Base-by-base conservation (phyloP, 371 early-diverging fungal genomes). In the Mucor piriformis region DNA sequence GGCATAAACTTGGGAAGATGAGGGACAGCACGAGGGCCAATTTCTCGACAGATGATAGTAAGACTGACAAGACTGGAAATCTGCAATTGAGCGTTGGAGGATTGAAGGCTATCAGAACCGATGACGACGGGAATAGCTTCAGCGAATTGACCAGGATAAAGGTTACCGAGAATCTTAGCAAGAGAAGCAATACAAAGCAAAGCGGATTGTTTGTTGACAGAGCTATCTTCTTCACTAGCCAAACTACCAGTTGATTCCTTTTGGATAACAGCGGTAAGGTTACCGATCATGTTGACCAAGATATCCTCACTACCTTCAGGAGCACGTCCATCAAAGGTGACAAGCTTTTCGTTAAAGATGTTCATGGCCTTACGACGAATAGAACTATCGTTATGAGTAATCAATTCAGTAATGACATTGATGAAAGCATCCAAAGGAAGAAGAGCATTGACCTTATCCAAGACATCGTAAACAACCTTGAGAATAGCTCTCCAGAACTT, bases 1-100 rank as follows among this genome's bases (percentile, higher is more conserved):
- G 93, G 94, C 87, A 95, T 87, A 43, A 92, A 88, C 79, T 91
- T 87, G 61, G 94, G 92, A 60, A 96, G 72, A 66, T 81, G 83
- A 11, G 94, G 92, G 6, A 95, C 85, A n/a, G 89, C 80, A 44
- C 94, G 89, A 50, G 92, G 81, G 37, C 92, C 93, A 21, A 93
- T 81, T 59, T 89, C 89, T 65, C 80, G 80, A 65, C 72, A 86
- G 51, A 92, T 79, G 40, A 88, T 81, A 2, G 92, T 83, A 23
- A 95, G 64, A 60, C 88, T 88, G 6, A 86, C 88, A 57, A 93
- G 66, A 64, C 91, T 84, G 0, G 93, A 87, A 5, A 88, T 86
- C 40, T 83, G 80, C 29, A 94, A 78, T 50, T 86, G 84, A 10
- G 79, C 64, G 63, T 86, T 87, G 12, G 66, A 35, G 24, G 77